Evolutionary conservation across 805 yeast species (phyloP).

Genomic region (Teunomyces gatunensis): DNA sequence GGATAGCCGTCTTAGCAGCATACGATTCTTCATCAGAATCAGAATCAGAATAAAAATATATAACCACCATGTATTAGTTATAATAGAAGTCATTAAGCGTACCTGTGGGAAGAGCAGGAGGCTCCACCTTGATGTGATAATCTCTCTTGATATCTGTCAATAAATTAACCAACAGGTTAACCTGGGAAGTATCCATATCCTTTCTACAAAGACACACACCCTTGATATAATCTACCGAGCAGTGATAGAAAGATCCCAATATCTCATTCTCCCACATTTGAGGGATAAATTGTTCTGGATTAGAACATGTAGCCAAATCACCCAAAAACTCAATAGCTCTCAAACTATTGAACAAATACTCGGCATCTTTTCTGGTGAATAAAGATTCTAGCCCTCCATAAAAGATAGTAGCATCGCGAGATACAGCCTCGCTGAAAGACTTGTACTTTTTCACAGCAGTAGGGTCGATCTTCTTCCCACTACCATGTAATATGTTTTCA

Average conservation of each 20-base stretch:
- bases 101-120: conserved; percentile 29
- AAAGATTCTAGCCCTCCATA: conserved; percentile 35
- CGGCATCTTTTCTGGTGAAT: conserved; percentile 39
- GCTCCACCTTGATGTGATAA: conserved; percentile 32
- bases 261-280: conserved; percentile 57
- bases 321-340: conserved; percentile 40
- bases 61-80: conserved; percentile 6
- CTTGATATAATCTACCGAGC: conserved; percentile 68
- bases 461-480: conserved; percentile 43
- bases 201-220: conserved; percentile 56
- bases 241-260: conserved; percentile 67
- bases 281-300: conserved; percentile 32
- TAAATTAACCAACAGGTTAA: conserved; percentile 25
- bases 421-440: conserved; percentile 37
- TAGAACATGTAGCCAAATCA: conserved; percentile 39
- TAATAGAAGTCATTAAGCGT: conserved; percentile 34
- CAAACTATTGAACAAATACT: conserved; percentile 37
- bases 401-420: conserved; percentile 37
- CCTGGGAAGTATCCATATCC: conserved; percentile 35
- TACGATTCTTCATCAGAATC: conserved; percentile 1
- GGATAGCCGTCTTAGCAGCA: neutral
- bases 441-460: conserved; percentile 31
- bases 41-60: neutral
- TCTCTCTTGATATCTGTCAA: conserved; percentile 28
- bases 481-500: conserved; percentile 40